Base-by-base conservation (phyloP, 306 rosid genomes). In the Clitoria ternatea region DNA sequence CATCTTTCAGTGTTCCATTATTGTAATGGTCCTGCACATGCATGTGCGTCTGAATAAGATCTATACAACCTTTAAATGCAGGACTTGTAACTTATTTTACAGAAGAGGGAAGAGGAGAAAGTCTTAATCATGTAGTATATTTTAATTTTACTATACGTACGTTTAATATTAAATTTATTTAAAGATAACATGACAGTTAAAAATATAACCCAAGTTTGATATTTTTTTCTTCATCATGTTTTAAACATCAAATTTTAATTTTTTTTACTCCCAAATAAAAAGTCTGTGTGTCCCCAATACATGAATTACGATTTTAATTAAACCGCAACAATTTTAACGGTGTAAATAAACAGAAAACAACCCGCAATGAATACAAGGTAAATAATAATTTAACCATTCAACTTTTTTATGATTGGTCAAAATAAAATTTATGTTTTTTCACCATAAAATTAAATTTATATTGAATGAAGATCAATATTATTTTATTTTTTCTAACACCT, bases 41-140 rank as follows among this genome's bases (percentile, higher is more conserved):
- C 82, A 77, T 69, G 88, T 79, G 86, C 75, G 5, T 73, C 75
- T 61, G 43, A 78, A 61, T 56, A 36, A 57, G 78, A 79, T 50
- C 4, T 35, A 59, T 17, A 52, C 47, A 66, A 71, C 48, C 80
- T 82, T 76, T 67, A 53, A 76, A 42, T 57, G 75, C 81, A 73
- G 70, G n/a, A n/a, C n/a, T n/a, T n/a, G n/a, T n/a, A n/a, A n/a
- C 69, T 66, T 7, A 27, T 27, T 4, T 27, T 27, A 2, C 30
- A 27, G 2, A 27, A 27, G 30, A 27, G 30, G 4, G 30, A 27
- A 2, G 30, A n/a, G 30, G 30, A 32, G 36, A 1, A 17, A 3
- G 24, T 23, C 4, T 40, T 5, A 15, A 47, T 15, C 33, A 20
- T 61, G 20, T 61, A 23, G 10, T 68, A 18, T 23, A 24, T n/a